Evolutionary conservation across 2,329 filamentous ascomycete genomes (phyloP), one percentile per base, ranked within the genome.

Genomic region (Fusarium decemcellulare): DNA sequence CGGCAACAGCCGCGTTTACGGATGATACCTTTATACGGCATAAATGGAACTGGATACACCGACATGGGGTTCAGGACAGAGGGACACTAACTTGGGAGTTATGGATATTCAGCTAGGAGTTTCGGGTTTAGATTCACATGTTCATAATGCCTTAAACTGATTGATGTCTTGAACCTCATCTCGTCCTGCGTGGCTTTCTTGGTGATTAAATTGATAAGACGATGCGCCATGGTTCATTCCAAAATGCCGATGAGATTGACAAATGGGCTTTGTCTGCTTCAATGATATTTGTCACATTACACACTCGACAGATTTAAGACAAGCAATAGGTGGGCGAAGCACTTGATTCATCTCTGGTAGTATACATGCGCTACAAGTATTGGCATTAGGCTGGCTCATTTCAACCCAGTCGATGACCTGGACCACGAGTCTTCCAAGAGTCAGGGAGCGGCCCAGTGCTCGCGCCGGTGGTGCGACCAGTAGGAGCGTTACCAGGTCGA

Each of bases 351-450:
- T 71, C 27, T 55, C 47, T 48, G 0, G 39, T 51, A 52, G n/a
- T 66, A 8, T 60, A 37, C 8, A 58, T 32, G 39, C 30, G 7
- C 16, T 55, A 2, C 7, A 54, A 37, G 36, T 51, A 46, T 32
- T 9, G 2, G 3, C 18, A 15, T 2, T 0, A 36, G 0, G 29
- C 0, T 4, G 8, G 4, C 32, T 2, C 5, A 7, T 70, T 29
- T 80, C 79, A 85, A 37, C 91, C 91, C 11, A 93, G 80, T 52
- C 91, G 86, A 40, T 88, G 86, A 1, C 91, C 91, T 8, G 84
- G 78, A 2, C 91, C 91, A 68, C 90, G 84, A 30, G 84, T 86
- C 61, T 84, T 85, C 91, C 91, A 93, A 2, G 89, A 85, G 61
- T 90, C 87, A 1, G 89, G 88, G 18, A 91, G 76, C 10, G 88